Conservation (phyloP, 768 basidiomycete species). For the Panellus pusillus region DNA sequence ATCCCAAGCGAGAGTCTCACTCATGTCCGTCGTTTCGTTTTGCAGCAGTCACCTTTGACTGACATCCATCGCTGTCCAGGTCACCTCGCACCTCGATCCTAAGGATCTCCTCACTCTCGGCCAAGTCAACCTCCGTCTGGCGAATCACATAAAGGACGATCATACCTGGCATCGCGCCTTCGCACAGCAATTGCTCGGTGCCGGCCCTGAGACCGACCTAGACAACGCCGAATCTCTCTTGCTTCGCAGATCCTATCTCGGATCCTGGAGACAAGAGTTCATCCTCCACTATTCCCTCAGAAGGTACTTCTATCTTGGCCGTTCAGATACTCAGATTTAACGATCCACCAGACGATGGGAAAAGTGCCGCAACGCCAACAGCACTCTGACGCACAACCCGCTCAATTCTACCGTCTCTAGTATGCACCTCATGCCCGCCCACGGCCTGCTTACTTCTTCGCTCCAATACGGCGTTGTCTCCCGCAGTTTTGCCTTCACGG, state of each 20-base stretch:
- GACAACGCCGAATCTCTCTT: conserved; percentile 45
- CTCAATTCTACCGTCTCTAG: conserved; percentile 54
- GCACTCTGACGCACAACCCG: conserved; percentile 64
- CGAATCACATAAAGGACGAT: conserved; percentile 69
- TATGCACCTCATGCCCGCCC: conserved; percentile 60
- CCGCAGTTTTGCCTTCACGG: conserved; percentile 69
- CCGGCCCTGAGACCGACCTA: conserved; percentile 63
- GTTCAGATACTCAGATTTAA: background rate
- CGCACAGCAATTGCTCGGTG: conserved; percentile 62
- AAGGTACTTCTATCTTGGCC: conserved; percentile 40
- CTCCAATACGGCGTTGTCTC: conserved; percentile 69
- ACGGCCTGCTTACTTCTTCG: conserved; percentile 60
- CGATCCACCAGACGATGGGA: conserved; percentile 61
- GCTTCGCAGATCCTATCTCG: conserved; percentile 51
- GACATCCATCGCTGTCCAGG: too few relatives aligned
- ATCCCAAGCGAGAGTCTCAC: conserved; percentile 74
- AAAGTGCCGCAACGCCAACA: conserved; percentile 54
- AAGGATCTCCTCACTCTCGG: conserved; percentile 59
- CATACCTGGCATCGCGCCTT: conserved; percentile 81
- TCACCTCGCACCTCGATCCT: conserved; percentile 68
- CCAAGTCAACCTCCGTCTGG: conserved; percentile 49
- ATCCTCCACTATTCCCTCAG: conserved; percentile 53
- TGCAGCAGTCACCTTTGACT: too few relatives aligned
- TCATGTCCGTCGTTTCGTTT: conserved; percentile 39
- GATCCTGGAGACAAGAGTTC: conserved; percentile 72